Percentiles rank a stretch among this genome's conserved stretches.
Conservation (phyloP, 2,329 filamentous ascomycete species). For the Claviceps monticola region DNA sequence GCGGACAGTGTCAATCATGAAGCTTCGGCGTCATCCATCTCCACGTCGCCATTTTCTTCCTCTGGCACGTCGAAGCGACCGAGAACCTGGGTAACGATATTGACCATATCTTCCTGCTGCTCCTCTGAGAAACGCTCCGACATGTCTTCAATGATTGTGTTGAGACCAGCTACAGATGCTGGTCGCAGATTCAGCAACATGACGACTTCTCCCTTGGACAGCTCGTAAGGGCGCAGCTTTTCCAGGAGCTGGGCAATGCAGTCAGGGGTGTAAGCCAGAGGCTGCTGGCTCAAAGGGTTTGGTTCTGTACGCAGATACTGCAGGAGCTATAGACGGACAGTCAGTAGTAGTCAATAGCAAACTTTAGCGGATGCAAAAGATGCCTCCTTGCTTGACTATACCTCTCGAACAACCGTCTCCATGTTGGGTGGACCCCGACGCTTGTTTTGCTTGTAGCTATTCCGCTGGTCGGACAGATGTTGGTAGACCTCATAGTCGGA, state of each 20-base stretch:
- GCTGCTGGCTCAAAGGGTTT: constrained; percentile 41
- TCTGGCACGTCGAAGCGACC: constrained; percentile 29
- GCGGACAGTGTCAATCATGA: constrained; percentile 9
- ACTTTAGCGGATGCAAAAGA: background rate
- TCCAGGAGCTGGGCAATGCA: constrained; percentile 41
- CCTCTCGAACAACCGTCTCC: constrained; percentile 50
- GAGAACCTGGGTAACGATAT: constrained; percentile 42
- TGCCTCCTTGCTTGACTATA: constrained; percentile 17
- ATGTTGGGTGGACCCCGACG: constrained; percentile 42
- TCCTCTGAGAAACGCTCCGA: constrained; percentile 44
- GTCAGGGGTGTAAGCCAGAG: constrained; percentile 36
- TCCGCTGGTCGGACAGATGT: constrained; percentile 44
- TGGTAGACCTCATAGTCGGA: constrained; percentile 62
- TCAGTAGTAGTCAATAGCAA: background rate
- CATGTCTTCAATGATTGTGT: constrained; percentile 53
- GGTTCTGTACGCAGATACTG: constrained; percentile 44
- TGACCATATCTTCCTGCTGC: constrained; percentile 44
- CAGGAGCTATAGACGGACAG: constrained; percentile 31
- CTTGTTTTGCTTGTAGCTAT: constrained; percentile 35
- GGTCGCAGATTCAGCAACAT: constrained; percentile 57
- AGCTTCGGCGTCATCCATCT: constrained; percentile 22
- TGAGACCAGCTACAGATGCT: constrained; percentile 40
- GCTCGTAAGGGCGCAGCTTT: constrained; percentile 39
- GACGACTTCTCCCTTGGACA: constrained; percentile 54
- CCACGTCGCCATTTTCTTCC: constrained; percentile 20